Evolutionary conservation across 1,139 yeast species (phyloP).

Genomic region (Dujonia santamariae): DNA sequence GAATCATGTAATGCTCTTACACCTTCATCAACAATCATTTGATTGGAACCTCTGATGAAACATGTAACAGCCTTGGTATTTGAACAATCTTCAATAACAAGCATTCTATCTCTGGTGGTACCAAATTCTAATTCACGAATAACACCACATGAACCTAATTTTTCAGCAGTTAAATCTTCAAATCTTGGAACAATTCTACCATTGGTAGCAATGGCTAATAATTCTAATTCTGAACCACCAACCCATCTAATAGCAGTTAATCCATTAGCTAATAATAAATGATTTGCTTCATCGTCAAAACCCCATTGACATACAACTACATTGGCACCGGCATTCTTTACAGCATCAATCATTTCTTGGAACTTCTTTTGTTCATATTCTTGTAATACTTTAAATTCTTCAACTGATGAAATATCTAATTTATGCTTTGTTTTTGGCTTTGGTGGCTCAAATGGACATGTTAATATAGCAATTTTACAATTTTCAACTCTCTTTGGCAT

Average conservation of each 20-base stretch:
- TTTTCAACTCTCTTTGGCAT: constrained; percentile 84
- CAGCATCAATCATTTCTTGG: constrained; percentile 82
- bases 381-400: constrained; percentile 88
- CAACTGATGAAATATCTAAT: constrained; percentile 86
- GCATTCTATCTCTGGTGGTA: constrained; percentile 94
- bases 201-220: constrained; percentile 94
- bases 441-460: constrained; percentile 99
- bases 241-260: constrained; percentile 99
- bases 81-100: constrained; percentile 87
- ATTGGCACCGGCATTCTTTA: constrained; percentile 90
- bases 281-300: constrained; percentile 98
- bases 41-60: constrained; percentile 91
- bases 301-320: constrained; percentile 99
- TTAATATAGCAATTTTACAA: constrained; percentile 88
- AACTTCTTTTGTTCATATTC: constrained; percentile 89
- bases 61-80: constrained; percentile 91
- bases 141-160: constrained; percentile 84
- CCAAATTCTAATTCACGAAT: constrained; percentile 92
- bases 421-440: constrained; percentile 98
- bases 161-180: constrained; percentile 80
- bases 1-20: constrained; percentile 96
- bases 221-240: constrained; percentile 95
- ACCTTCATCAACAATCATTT: constrained; percentile 97
- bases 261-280: constrained; percentile 78
- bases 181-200: constrained; percentile 97